Conservation (phyloP, 441 rosid species). For the Geranium incanum region DNA sequence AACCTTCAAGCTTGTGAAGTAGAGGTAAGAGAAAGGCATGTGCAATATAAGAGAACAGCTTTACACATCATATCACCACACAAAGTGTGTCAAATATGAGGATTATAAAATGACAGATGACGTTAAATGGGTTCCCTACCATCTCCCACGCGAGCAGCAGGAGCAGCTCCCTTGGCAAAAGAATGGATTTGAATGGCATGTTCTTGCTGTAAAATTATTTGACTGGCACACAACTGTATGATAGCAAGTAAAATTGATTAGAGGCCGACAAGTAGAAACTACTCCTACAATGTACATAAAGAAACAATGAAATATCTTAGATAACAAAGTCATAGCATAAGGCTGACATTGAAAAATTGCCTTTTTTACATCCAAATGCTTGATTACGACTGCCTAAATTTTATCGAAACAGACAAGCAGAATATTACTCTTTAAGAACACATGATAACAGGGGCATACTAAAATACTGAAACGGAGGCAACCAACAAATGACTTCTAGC, state of each 20-base stretch:
- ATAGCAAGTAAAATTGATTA: not conserved
- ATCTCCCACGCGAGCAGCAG: constrained; percentile 69
- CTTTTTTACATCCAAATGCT: not conserved
- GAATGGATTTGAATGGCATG: constrained; percentile 51
- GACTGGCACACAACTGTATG: constrained; percentile 50
- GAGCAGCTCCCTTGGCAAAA: constrained; percentile 70
- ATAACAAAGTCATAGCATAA: not conserved
- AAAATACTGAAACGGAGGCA: not conserved
- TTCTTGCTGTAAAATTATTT: constrained; percentile 42
- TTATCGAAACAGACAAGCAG: not conserved
- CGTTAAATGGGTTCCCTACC: constrained; percentile 35
- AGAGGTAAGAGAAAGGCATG: not conserved
- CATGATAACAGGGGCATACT: no score
- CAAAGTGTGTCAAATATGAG: not conserved
- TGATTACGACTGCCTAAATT: not conserved
- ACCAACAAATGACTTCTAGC: not conserved
- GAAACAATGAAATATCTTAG: not conserved
- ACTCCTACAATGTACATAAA: not conserved
- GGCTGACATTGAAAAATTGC: not conserved
- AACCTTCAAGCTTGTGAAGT: not conserved
- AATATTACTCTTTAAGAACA: not conserved
- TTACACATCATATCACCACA: not conserved
- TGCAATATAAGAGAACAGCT: not conserved
- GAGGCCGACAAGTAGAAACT: not conserved
- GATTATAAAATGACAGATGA: constrained; percentile 9